Conservation (phyloP, 345 rosid genomes). For the Acer campestre region DNA sequence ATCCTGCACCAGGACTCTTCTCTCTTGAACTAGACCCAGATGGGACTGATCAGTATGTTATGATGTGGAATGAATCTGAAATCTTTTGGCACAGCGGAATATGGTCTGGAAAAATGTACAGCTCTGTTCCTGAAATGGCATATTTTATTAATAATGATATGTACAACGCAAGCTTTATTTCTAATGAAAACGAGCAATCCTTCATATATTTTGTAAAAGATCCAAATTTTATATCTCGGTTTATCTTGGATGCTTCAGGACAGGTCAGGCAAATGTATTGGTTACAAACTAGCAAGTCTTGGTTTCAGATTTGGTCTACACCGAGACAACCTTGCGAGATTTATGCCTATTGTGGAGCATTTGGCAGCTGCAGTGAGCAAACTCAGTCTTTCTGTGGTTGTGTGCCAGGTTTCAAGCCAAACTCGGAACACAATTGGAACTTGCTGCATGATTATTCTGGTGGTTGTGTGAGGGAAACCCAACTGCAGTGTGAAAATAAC, state of each 20-base stretch:
- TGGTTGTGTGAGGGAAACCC: slow-evolving; percentile 53
- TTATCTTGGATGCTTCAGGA: slow-evolving; percentile 57
- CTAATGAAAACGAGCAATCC: too few relatives aligned
- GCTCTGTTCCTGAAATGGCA: slow-evolving; percentile 56
- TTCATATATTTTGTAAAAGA: too few relatives aligned
- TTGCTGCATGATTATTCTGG: slow-evolving; percentile 45
- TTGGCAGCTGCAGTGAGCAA: slow-evolving; percentile 48
- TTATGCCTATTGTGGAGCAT: slow-evolving; percentile 62
- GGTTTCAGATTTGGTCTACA: slow-evolving; percentile 68
- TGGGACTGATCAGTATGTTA: too few relatives aligned
- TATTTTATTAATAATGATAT: too few relatives aligned
- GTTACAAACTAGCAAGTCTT: slow-evolving; percentile 24
- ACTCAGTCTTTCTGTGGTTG: slow-evolving; percentile 52
- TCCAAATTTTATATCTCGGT: slow-evolving; percentile 41
- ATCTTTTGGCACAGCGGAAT: too few relatives aligned
- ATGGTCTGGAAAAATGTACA: slow-evolving; percentile 42
- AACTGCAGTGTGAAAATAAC: slow-evolving; percentile 43
- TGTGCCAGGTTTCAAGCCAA: slow-evolving; percentile 43
- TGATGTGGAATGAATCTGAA: too few relatives aligned
- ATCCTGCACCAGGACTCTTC: too few relatives aligned
- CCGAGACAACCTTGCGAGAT: slow-evolving; percentile 69
- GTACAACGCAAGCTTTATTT: too few relatives aligned
- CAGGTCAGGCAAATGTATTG: slow-evolving; percentile 55
- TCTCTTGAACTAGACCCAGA: slow-evolving; percentile 15
- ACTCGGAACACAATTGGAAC: slow-evolving; percentile 41